Evolutionary conservation across 1,284 basidiomycete species (phyloP), one percentile per base, ranked within the genome.

Genomic region (Ustilago trichophora): DNA sequence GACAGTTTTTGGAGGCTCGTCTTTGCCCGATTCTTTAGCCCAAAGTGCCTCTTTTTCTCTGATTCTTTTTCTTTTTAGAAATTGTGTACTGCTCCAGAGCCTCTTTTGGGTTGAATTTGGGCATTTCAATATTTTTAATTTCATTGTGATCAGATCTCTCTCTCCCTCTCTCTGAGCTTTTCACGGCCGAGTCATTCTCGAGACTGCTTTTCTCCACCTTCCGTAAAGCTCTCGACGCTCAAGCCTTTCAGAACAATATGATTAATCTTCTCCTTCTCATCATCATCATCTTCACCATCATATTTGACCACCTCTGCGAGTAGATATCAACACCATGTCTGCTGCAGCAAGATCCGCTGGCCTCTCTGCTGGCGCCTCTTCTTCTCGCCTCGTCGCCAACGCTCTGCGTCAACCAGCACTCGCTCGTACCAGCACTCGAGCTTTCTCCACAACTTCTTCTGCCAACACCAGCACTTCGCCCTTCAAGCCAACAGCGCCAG

Each of bases 321-420:
- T n/a, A n/a, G n/a, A n/a, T 5, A 3, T 19, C 18, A 13, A 25
- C 38, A 40, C 16, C 45, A 64, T 64, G 60, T 49, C 53, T 11
- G 60, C 41, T 38, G 45, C 54, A 35, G 32, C 60, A 32, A 52
- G 60, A 42, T 45, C 57, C 41, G 21, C 43, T 8, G 53, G 54
- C 9, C 22, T 49, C 6, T 57, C 53, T 22, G 41, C 35, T 1
- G 49, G 49, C 27, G 60, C 50, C 4, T 64, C 60, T 11, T 64
- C 54, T 18, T 64, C 60, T 27, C 60, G 54, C 18, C 26, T 52
- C 19, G 36, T 29, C 7, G 37, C 32, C 15, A 41, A 26, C 19
- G 53, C 54, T 11, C 34, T 64, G 27, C 43, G 43, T 44, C 60
- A 52, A 33, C 45, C 54, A 24, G 35, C 35, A 18, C 25, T 60